Evolutionary conservation across 2,329 filamentous ascomycete genomes (phyloP), one percentile per base, ranked within the genome.

Genomic region (Rhinocladiella mackenziei): DNA sequence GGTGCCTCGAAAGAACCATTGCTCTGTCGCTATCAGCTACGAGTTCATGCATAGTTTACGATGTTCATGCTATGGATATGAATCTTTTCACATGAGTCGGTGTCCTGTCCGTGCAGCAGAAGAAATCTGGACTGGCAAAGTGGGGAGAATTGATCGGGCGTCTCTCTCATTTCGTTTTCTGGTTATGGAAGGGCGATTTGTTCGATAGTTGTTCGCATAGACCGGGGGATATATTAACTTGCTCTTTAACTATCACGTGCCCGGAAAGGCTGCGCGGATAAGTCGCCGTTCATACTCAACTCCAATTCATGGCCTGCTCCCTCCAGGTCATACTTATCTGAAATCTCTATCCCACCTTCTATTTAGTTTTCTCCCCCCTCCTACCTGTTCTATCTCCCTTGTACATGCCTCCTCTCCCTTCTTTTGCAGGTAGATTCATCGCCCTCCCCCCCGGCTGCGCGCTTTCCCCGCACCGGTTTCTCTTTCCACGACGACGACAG

Each of bases 391-490:
- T 33, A 7, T 13, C 26, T 18, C 14, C 18, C 19, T 22, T 30
- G 37, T 48, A 43, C 39, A 43, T 48, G 39, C 39, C 39, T 38
- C 39, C 14, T 17, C n/a, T 32, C 10, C 14, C 17, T 9, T 20
- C 29, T 1, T 31, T 13, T 30, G 39, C 39, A 7, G 7, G 39
- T 37, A 33, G 36, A 29, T 13, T 43, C 35, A 19, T 26, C 13
- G 18, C 18, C 7, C 9, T 20, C 18, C 28, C 18, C 33, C 19
- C 28, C 13, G 35, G 20, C 11, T 20, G 17, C 7, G 25, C 36
- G 3, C 25, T 11, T 38, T 50, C 30, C 37, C 38, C 32, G 35
- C 30, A 45, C 36, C 25, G n/a, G 19, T n/a, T 40, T 4, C 28
- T 30, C 22, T 39, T 18, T 31, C 23, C 13, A 13, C 8, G 14